Evolutionary conservation across 176 grass and related monocot genomes (phyloP).

Genomic region (Eragrostis curvula): DNA sequence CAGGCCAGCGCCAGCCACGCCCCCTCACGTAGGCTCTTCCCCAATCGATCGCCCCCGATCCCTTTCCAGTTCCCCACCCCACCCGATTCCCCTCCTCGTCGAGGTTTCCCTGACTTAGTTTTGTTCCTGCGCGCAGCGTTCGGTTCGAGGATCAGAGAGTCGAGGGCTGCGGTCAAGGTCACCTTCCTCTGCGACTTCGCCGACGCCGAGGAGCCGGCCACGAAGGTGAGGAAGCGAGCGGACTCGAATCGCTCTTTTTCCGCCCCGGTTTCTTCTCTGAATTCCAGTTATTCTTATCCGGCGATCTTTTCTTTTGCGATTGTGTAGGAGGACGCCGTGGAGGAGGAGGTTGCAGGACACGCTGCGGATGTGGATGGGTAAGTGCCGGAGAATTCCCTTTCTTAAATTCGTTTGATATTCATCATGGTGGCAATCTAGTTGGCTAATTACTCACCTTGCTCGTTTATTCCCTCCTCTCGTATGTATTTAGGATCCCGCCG

Average conservation of each 20-base stretch:
- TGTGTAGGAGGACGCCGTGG: conserved; percentile 32
- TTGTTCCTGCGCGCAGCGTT: conserved; percentile 56
- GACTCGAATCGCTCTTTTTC: not conserved
- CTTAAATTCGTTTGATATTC: not conserved
- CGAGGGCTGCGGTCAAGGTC: conserved; percentile 61
- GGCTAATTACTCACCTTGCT: not conserved
- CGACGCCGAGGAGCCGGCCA: conserved; percentile 42
- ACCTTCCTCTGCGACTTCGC: conserved; percentile 65
- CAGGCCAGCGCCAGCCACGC: conserved; percentile 63
- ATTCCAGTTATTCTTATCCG: not conserved
- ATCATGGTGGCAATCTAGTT: not conserved
- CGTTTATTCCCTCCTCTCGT: not conserved
- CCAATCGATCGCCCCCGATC: not conserved
- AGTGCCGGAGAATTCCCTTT: not conserved
- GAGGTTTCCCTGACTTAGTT: not conserved
- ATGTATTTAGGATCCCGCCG: conserved; percentile 33
- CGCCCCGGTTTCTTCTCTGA: not conserved
- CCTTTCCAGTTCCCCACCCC: not conserved
- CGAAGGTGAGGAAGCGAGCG: conserved; percentile 49
- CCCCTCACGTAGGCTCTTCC: conserved; percentile 73
- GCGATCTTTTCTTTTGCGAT: conserved; percentile 10
- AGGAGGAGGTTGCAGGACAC: not conserved
- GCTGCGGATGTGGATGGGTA: conserved; percentile 22
- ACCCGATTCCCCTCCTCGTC: not conserved
- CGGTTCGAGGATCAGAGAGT: conserved; percentile 67